Evolutionary conservation across 495 filamentous ascomycete genomes (phyloP).

Genomic region (Hypoxylon rickii): DNA sequence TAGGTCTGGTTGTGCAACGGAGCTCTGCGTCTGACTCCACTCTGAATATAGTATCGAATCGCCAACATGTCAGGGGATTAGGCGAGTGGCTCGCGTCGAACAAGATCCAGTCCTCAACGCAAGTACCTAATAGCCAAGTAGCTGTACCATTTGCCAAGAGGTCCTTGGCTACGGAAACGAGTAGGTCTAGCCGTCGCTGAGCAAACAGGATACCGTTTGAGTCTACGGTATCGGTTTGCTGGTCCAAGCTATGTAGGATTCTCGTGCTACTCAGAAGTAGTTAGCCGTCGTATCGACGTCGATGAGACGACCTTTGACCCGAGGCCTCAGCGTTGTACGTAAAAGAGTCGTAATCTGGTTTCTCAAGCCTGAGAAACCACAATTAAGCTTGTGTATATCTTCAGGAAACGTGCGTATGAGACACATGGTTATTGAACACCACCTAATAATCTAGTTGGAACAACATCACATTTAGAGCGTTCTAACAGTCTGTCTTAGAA

Average conservation of each 20-base stretch:
- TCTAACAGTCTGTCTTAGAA: conserved; percentile 23
- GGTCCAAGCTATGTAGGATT: not conserved
- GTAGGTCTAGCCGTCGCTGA: not conserved
- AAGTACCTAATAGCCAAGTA: not conserved
- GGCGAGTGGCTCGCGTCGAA: conserved; percentile 10
- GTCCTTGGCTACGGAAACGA: not conserved
- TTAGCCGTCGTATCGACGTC: conserved; percentile 22
- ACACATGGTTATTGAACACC: conserved; percentile 9
- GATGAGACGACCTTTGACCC: too few relatives aligned
- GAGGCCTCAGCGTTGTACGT: conserved; percentile 12
- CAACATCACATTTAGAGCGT: not conserved
- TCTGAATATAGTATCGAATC: conserved; percentile 8
- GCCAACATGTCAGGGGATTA: conserved; percentile 1
- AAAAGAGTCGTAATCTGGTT: conserved; percentile 3
- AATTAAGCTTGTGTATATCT: conserved; percentile 22
- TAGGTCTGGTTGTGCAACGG: conserved; percentile 13
- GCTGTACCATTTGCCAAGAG: conserved; percentile 11
- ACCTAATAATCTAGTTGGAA: conserved; percentile 14
- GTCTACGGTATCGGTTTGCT: conserved; percentile 10
- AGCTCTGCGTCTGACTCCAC: conserved; percentile 13
- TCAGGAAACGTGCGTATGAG: conserved; percentile 21
- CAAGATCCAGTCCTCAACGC: conserved; percentile 20
- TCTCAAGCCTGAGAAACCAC: conserved; percentile 1
- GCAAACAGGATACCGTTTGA: conserved; percentile 16
- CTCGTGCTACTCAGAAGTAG: conserved; percentile 8